Percentiles rank a stretch among this genome's conserved stretches.
phyloP scores from a whole-genome alignment of 805 yeast genomes.

The Naumovozyma castellii region DNA sequence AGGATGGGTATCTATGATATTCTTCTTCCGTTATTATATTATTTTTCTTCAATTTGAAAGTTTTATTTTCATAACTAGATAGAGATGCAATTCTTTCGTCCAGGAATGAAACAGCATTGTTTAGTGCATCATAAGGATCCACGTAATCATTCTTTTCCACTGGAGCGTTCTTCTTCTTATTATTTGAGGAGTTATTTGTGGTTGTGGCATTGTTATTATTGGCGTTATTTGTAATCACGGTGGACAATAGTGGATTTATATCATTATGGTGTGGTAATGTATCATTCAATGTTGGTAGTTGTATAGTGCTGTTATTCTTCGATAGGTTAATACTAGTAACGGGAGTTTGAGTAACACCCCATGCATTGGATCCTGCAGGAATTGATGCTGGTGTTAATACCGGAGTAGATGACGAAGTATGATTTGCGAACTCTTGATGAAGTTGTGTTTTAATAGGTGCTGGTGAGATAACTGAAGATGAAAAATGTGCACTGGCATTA shows the following conservation, averaged over 20 bases:
- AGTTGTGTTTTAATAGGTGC: slow-evolving; percentile 23
- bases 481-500: neutral
- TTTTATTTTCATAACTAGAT: slow-evolving; percentile 29
- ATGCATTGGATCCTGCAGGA: slow-evolving; percentile 27
- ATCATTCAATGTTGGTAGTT: slow-evolving; percentile 24
- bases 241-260: slow-evolving; percentile 1
- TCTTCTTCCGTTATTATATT: slow-evolving; percentile 22
- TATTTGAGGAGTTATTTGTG: slow-evolving; percentile 8
- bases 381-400: slow-evolving; percentile 27
- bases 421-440: slow-evolving; percentile 12
- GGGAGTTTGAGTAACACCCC: slow-evolving; percentile 30
- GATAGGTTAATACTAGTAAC: slow-evolving; percentile 17
- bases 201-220: slow-evolving; percentile 17
- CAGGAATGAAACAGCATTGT: slow-evolving; percentile 38
- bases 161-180: slow-evolving; percentile 26
- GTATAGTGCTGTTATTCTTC: slow-evolving; percentile 16
- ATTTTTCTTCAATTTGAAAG: slow-evolving; percentile 31
- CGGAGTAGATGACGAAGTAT: slow-evolving; percentile 17
- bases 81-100: slow-evolving; percentile 40
- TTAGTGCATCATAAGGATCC: slow-evolving; percentile 39
- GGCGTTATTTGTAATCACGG: slow-evolving; percentile 20
- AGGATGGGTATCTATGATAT: slow-evolving; percentile 33
- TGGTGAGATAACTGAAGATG: slow-evolving; percentile 15
- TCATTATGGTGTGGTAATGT: slow-evolving; percentile 8
- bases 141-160: slow-evolving; percentile 31